Percentiles rank a stretch among this genome's conserved stretches.
phyloP scores from a whole-genome alignment of 495 filamentous ascomycete genomes.

The Penicillium turbatum region DNA sequence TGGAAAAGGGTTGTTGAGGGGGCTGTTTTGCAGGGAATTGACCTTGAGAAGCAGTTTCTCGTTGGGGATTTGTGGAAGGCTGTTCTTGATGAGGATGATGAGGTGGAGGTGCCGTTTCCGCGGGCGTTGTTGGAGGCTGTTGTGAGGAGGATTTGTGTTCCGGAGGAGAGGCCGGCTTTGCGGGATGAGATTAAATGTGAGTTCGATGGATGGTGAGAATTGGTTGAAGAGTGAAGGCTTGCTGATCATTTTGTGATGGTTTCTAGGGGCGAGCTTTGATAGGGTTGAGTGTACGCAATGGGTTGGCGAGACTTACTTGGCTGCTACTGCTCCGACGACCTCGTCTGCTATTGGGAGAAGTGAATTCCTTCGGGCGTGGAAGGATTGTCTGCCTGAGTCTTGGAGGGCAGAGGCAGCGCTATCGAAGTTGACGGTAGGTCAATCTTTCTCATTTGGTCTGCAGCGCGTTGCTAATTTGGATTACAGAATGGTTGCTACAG shows the following conservation, averaged over 20 bases:
- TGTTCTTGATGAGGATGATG: constrained; percentile 41
- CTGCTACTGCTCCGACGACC: constrained; percentile 40
- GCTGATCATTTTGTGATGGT: constrained; percentile 7
- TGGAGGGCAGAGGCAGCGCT: constrained; percentile 52
- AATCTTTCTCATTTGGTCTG: background rate
- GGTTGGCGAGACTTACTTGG: constrained; percentile 51
- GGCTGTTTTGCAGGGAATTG: constrained; percentile 40
- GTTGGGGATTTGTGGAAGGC: constrained; percentile 46
- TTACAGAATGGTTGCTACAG: constrained; percentile 35
- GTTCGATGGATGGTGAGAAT: constrained; percentile 10
- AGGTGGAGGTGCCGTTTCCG: constrained; percentile 33
- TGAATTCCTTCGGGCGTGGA: constrained; percentile 52
- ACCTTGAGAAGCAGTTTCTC: constrained; percentile 45
- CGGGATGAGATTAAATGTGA: constrained; percentile 38
- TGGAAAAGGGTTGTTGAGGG: constrained; percentile 47
- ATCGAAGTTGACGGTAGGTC: constrained; percentile 42
- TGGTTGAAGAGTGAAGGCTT: background rate
- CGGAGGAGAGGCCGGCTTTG: constrained; percentile 17
- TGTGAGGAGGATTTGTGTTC: constrained; percentile 34
- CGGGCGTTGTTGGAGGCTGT: constrained; percentile 41
- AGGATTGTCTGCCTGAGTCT: constrained; percentile 52
- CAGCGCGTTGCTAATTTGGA: background rate
- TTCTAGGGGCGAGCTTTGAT: constrained; percentile 46
- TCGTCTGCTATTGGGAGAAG: constrained; percentile 36
- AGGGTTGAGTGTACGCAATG: constrained; percentile 41